phyloP scores from a whole-genome alignment of 1,139 yeast genomes.

The Blastobotrys aristatus region DNA sequence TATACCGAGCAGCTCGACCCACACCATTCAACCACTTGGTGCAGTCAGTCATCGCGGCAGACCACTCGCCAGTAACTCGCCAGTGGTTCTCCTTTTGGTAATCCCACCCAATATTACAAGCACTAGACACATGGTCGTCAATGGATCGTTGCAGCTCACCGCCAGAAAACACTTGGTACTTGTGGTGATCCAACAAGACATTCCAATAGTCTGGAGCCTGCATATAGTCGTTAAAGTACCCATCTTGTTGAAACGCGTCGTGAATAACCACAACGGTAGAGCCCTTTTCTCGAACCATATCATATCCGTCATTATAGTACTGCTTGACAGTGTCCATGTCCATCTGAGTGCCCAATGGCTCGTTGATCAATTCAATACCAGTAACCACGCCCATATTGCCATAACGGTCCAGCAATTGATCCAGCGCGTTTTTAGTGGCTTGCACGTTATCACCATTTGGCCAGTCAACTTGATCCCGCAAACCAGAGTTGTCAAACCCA shows the following conservation, averaged over 20 bases:
- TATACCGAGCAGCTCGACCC: constrained; percentile 80
- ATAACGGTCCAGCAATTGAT: constrained; percentile 50
- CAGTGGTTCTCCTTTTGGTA: constrained; percentile 57
- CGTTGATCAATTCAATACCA: constrained; percentile 84
- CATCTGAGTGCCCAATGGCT: constrained; percentile 73
- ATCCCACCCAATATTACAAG: constrained; percentile 57
- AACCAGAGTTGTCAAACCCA: constrained; percentile 93
- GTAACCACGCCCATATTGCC: constrained; percentile 63
- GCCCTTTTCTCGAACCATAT: constrained; percentile 44
- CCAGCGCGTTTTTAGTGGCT: constrained; percentile 47
- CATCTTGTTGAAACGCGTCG: constrained; percentile 62
- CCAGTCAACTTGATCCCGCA: constrained; percentile 61
- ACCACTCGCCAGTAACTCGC: constrained; percentile 86
- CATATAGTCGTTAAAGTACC: constrained; percentile 60
- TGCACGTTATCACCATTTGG: constrained; percentile 44
- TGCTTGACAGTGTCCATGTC: constrained; percentile 54
- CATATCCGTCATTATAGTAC: constrained; percentile 55
- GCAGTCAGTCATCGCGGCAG: constrained; percentile 94
- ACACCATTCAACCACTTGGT: constrained; percentile 90
- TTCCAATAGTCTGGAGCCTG: constrained; percentile 46
- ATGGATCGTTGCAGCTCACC: constrained; percentile 53
- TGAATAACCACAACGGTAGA: constrained; percentile 53
- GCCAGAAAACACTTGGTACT: constrained; percentile 77
- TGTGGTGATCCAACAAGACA: constrained; percentile 82
- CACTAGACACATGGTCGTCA: constrained; percentile 57